Evolutionary conservation across 306 rosid genomes (phyloP), one percentile per base, ranked within the genome.

Genomic region (Albizia julibrissin): DNA sequence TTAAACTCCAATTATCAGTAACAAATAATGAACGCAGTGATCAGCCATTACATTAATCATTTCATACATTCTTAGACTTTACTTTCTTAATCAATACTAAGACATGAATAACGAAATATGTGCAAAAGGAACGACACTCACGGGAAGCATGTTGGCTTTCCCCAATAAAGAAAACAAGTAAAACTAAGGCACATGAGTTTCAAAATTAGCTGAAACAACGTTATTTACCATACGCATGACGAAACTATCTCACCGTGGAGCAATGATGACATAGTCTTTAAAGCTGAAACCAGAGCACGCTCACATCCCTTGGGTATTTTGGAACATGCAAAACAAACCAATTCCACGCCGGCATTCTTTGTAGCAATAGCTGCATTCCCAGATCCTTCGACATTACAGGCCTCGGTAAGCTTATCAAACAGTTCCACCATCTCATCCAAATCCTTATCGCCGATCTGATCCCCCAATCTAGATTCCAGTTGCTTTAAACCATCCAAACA

Each of bases 281-380:
- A 76, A 79, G 85, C 81, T 10, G 94, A 88, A 84, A 86, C 84
- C 79, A 89, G 69, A 49, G 74, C 80, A 2, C 29, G 43, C 44
- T 33, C 79, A 33, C 74, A 75, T 66, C 79, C 87, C 26, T 13
- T 46, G 9, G 56, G 75, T 77, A 89, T 78, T 86, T 89, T 91
- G 21, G 89, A 88, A 72, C 91, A 89, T 52, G 91, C 44, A 47
- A 91, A 89, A 61, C 92, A 93, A 59, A 86, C 50, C 87, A 95
- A 78, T 50, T 90, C 88, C 49, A 95, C 80, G 33, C 89, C 96
- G 4, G 93, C 93, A 76, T 93, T 93, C 81, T 85, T 92, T 2
- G 94, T 75, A 0, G 96, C 97, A 79, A 95, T 87, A 13, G 96
- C 91, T 0, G 88, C 89, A 86, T 87, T 86, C 19, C 87, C 91